Percentiles rank a stretch among this genome's conserved stretches.
These are phyloP conservation scores for Bolboschoenoplectus hybrid DNA, from an alignment of 202 grass and related monocot species.

Conservation along the genomic window DNA sequence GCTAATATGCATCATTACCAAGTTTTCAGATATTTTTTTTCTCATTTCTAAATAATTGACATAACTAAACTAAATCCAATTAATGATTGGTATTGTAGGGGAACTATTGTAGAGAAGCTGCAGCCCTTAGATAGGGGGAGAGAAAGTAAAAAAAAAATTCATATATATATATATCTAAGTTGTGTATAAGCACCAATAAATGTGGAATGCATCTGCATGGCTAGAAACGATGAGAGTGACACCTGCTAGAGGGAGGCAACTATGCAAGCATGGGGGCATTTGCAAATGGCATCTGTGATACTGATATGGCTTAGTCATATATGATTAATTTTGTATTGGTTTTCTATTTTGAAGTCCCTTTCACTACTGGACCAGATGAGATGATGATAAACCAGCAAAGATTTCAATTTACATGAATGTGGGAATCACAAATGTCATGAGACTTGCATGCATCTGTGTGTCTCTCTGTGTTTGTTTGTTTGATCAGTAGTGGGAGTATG, in stretches of 20 bases:
- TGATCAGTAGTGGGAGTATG: not conserved
- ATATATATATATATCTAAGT: not conserved
- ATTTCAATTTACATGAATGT: slow-evolving; percentile 30
- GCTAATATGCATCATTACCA: not conserved
- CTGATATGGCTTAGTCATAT: not conserved
- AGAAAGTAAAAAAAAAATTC: not conserved
- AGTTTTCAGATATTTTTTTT: too few relatives aligned
- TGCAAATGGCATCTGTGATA: slow-evolving; percentile 27
- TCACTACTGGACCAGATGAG: not conserved
- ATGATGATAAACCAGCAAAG: not conserved
- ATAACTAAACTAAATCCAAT: not conserved
- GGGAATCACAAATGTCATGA: slow-evolving; percentile 12
- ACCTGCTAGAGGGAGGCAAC: slow-evolving; percentile 33
- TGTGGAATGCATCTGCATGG: slow-evolving; percentile 29
- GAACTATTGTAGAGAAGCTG: slow-evolving; percentile 11
- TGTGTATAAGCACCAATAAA: slow-evolving; percentile 19
- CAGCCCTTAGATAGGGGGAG: not conserved
- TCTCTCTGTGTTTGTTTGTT: not conserved
- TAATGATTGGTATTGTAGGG: not conserved
- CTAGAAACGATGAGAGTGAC: slow-evolving; percentile 41
- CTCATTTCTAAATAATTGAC: not conserved
- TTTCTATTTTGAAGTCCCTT: slow-evolving; percentile 25
- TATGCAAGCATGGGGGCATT: slow-evolving; percentile 33
- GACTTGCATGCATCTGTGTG: slow-evolving; percentile 10
- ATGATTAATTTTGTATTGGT: not conserved